Evolutionary conservation across 257 asterid genomes (phyloP).

Genomic region (Cinchona pubescens): DNA sequence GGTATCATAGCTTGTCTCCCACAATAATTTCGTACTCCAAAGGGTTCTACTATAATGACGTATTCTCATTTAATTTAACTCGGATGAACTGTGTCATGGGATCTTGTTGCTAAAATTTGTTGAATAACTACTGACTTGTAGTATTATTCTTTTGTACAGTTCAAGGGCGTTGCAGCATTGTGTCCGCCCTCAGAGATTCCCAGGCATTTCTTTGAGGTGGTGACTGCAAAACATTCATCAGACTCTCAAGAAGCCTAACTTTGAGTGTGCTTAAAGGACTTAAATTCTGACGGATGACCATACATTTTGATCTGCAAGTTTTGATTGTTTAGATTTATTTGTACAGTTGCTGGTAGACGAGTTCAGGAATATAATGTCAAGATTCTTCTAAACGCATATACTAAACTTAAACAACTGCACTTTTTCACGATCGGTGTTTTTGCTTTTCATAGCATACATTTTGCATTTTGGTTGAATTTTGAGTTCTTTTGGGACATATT

Average conservation of each 20-base stretch:
- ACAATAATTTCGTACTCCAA: no score
- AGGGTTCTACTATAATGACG: background rate
- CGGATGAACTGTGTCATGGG: background rate
- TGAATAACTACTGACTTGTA: background rate
- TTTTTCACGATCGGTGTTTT: background rate
- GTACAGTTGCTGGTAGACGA: background rate
- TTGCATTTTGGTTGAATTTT: background rate
- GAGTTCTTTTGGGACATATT: no score
- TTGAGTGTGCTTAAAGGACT: background rate
- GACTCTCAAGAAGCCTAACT: background rate
- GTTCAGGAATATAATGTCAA: background rate
- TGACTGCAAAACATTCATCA: background rate
- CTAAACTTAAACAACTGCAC: no score
- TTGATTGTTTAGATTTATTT: background rate
- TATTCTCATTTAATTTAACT: background rate
- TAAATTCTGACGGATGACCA: background rate
- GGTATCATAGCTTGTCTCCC: constrained; percentile 21
- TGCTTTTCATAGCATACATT: background rate
- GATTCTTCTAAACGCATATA: no score
- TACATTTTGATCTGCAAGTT: background rate
- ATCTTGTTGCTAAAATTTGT: background rate
- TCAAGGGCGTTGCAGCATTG: constrained; percentile 35
- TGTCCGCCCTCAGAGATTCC: constrained; percentile 34
- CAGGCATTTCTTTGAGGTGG: constrained; percentile 18
- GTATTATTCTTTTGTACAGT: constrained; percentile 24